phyloP scores from a whole-genome alignment of 371 early-diverging fungal species.

The Conidiobolus incongruus region DNA sequence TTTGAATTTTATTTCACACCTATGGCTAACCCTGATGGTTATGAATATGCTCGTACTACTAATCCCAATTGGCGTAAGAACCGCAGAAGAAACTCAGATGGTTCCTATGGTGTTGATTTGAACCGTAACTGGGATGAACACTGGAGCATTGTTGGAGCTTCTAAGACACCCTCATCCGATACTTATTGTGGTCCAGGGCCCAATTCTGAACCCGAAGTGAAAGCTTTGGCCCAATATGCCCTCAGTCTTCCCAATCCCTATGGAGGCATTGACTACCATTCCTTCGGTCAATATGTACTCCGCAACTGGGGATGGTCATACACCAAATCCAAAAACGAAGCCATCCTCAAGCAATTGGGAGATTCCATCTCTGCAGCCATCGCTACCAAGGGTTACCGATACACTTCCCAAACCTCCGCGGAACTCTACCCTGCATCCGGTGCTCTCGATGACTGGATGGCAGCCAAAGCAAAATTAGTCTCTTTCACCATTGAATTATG shows the following conservation, averaged over 20 bases:
- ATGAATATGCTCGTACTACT: neutral
- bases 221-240: constrained; percentile 20
- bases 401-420: neutral
- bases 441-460: constrained; percentile 3
- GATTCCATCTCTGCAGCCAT: neutral
- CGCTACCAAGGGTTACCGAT: neutral
- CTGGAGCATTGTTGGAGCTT: neutral
- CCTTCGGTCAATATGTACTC: constrained; percentile 18
- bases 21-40: constrained; percentile 2
- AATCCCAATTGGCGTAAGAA: neutral
- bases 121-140: too few relatives aligned
- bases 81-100: neutral
- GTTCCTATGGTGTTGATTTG: too few relatives aligned
- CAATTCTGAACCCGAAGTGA: constrained; percentile 26
- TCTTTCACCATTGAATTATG: constrained; percentile 1
- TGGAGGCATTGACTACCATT: constrained; percentile 30
- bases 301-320: constrained; percentile 19
- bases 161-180: constrained; percentile 9
- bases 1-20: constrained; percentile 1
- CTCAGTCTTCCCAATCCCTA: constrained; percentile 15
- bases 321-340: constrained; percentile 7
- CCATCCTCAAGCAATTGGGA: neutral
- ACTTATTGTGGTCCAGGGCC: constrained; percentile 24
- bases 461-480: neutral
- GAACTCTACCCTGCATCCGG: constrained; percentile 1